Percentiles rank a stretch among this genome's conserved stretches.
These are phyloP conservation scores for Udeniomyces megalosporus DNA, from an alignment of 768 basidiomycete species.

Conservation along the genomic window DNA sequence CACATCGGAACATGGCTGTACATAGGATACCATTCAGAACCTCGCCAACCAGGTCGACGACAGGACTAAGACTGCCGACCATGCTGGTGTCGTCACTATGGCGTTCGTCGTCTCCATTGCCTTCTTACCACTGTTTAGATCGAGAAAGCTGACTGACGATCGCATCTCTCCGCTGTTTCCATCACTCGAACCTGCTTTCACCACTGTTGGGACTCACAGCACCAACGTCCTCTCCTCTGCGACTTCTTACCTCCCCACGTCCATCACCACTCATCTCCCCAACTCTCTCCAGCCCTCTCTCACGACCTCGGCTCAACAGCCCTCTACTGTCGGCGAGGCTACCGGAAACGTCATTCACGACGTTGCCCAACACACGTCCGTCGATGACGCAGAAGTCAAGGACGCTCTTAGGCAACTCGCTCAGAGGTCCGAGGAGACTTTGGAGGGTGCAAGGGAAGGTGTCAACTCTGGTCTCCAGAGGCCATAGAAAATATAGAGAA, in stretches of 20 bases:
- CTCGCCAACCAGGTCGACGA: slow-evolving; percentile 2
- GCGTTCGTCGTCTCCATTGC: background rate
- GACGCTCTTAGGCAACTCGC: background rate
- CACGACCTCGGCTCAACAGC: background rate
- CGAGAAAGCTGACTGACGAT: too few relatives aligned
- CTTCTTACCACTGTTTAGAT: too few relatives aligned
- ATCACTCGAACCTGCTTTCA: background rate
- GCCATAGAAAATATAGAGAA: too few relatives aligned
- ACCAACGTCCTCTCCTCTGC: background rate
- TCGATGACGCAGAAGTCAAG: slow-evolving; percentile 7
- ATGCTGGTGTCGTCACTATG: slow-evolving; percentile 5
- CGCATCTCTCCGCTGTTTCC: too few relatives aligned
- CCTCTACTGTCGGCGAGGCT: background rate
- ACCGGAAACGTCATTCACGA: slow-evolving; percentile 1
- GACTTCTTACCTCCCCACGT: background rate
- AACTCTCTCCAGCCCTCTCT: background rate
- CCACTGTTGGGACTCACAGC: background rate
- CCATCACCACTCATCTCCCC: slow-evolving; percentile 5
- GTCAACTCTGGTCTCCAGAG: too few relatives aligned
- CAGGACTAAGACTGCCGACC: slow-evolving; percentile 2
- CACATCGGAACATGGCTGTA: too few relatives aligned
- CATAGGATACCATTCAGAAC: background rate
- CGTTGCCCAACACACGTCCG: background rate
- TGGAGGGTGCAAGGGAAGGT: too few relatives aligned
- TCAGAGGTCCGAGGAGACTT: background rate